phyloP scores from a whole-genome alignment of 306 rosid species.

The Cicer judaicum region DNA sequence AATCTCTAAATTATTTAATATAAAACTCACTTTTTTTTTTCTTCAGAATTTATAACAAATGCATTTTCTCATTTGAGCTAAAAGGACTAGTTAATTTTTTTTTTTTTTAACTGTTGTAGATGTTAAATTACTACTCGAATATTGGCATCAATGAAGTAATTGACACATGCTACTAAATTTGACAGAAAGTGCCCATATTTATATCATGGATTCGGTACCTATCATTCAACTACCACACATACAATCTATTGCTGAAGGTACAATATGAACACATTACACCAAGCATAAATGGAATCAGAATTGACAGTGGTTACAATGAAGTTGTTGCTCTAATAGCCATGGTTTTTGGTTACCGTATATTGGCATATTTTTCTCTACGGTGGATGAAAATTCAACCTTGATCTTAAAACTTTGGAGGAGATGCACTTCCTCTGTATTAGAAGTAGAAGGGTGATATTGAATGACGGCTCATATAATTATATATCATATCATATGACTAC shows the following conservation, averaged over 20 bases:
- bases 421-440: not conserved
- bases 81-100: no score
- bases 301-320: constrained; percentile 66
- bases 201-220: constrained; percentile 86
- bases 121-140: no score
- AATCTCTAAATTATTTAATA: no score
- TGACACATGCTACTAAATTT: constrained; percentile 37
- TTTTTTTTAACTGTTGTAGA: no score
- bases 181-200: constrained; percentile 84
- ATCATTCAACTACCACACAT: constrained; percentile 97
- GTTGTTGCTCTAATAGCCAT: constrained; percentile 75
- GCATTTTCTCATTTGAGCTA: not conserved
- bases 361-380: constrained; percentile 85
- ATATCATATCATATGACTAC: not conserved
- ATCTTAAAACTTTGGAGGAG: not conserved
- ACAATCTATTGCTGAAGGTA: constrained; percentile 84
- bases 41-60: no score
- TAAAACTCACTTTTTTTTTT: no score
- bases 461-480: not conserved
- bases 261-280: constrained; percentile 68
- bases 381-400: constrained; percentile 60
- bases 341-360: constrained; percentile 92
- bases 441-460: constrained; percentile 1
- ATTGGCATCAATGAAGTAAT: not conserved
- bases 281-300: constrained; percentile 58